A percentile compares a stretch with the other conserved stretches of the same genome.
phyloP scores from a whole-genome alignment of 2,329 filamentous ascomycete species.

The Aaosphaeria arxii region DNA sequence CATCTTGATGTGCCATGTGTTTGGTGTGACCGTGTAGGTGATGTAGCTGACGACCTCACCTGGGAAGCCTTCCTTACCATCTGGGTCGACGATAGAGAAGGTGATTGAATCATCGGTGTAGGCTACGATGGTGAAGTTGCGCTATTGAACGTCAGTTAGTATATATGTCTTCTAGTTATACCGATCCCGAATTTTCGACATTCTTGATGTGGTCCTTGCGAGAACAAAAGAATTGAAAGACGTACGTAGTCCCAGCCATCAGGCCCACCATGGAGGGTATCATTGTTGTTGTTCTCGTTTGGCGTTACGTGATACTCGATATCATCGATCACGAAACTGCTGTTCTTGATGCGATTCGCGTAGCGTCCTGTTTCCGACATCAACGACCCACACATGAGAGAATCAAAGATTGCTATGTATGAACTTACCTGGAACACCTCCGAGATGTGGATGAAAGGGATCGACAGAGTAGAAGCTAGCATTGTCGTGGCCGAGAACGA shows the following conservation, averaged over 20 bases:
- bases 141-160: conserved; percentile 26
- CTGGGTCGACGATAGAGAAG: conserved; percentile 70
- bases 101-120: conserved; percentile 67
- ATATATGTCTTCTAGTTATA: too few species aligned
- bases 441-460: conserved; percentile 66
- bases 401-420: not conserved
- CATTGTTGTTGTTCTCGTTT: conserved; percentile 54
- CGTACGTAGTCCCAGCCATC: conserved; percentile 67
- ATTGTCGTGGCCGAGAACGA: conserved; percentile 74
- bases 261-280: conserved; percentile 68
- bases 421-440: conserved; percentile 60
- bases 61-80: conserved; percentile 74
- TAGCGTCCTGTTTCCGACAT: conserved; percentile 52
- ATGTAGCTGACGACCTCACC: conserved; percentile 72
- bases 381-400: not conserved
- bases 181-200: too few species aligned
- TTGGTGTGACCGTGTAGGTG: conserved; percentile 67
- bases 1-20: conserved; percentile 72
- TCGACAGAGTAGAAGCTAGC: conserved; percentile 67
- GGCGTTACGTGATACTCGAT: conserved; percentile 56
- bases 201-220: not conserved
- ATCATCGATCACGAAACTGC: conserved; percentile 67
- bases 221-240: not conserved
- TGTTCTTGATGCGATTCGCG: conserved; percentile 79
- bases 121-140: conserved; percentile 73